Percentiles rank a stretch among this genome's conserved stretches.
Conservation (phyloP, 2,329 filamentous ascomycete species). For the Lachnellula occidentalis region DNA sequence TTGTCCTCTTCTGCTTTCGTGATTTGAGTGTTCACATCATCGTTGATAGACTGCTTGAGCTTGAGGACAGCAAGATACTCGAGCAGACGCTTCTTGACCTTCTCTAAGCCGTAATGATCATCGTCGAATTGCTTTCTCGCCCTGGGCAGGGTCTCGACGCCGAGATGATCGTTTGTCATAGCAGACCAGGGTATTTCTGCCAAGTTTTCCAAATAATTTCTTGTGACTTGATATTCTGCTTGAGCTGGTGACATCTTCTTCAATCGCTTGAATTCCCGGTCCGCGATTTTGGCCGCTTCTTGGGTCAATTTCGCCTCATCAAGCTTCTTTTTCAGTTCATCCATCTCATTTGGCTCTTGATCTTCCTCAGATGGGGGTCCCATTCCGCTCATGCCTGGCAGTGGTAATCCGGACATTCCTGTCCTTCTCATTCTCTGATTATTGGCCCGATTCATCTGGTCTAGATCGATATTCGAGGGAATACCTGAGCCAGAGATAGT, state of each 20-base stretch:
- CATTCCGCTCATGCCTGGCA: constrained; percentile 21
- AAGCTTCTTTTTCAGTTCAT: constrained; percentile 84
- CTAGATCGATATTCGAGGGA: constrained; percentile 53
- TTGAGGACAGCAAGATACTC: constrained; percentile 96
- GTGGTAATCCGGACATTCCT: constrained; percentile 21
- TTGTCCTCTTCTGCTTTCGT: constrained; percentile 56
- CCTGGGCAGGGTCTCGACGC: constrained; percentile 68
- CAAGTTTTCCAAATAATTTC: constrained; percentile 90
- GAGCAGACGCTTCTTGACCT: constrained; percentile 92
- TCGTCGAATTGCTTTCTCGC: constrained; percentile 89
- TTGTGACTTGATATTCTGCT: constrained; percentile 89
- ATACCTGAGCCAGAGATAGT: constrained; percentile 64
- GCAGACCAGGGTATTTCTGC: constrained; percentile 90
- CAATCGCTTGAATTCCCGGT: constrained; percentile 79
- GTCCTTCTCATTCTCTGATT: constrained; percentile 30
- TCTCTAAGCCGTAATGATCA: constrained; percentile 93
- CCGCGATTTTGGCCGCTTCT: constrained; percentile 85
- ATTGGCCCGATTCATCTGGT: constrained; percentile 44
- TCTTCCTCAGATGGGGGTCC: constrained; percentile 48
- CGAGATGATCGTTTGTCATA: constrained; percentile 78
- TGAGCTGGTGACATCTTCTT: constrained; percentile 96
- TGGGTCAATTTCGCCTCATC: constrained; percentile 74
- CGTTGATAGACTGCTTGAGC: constrained; percentile 86
- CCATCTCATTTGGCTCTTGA: constrained; percentile 81
- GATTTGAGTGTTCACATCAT: constrained; percentile 75